Base-by-base conservation (phyloP, 495 filamentous ascomycete species). In the Polyplosphaeria fusca region DNA sequence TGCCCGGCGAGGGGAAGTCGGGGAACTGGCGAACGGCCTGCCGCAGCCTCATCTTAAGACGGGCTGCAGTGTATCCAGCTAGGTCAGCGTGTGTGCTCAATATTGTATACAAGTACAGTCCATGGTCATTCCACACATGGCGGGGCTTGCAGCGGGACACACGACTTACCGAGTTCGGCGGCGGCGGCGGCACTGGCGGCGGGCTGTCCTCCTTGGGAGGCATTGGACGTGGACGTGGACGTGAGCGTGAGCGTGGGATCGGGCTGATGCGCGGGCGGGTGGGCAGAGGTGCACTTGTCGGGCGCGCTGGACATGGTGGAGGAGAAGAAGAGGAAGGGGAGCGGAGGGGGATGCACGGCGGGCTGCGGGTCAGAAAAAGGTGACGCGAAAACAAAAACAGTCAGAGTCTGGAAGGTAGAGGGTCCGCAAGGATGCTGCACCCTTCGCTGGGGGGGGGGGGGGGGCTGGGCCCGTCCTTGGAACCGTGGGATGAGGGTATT, bases 1-100 rank as follows among this genome's bases (percentile, higher is more conserved):
- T 91, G 70, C 94, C 94, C 4, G 87, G 86, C 45, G 86, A 85
- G 28, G 94, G 94, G 76, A 99, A 97, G 79, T 99, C 90, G 55
- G 87, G 86, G 76, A 87, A 95, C 73, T 87, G 86, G 61, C 83
- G 81, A 44, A 89, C 76, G 27, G 81, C 78, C 23, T 64, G 60
- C 53, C 75, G 78, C 61, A 89, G 79, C 59, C 70, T 87, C 86
- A 89, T 81, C 82, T 89, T 89, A 86, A 89, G 84, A 91, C 83
- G 74, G 89, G 89, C n/a, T n/a, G n/a, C n/a, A n/a, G n/a, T n/a
- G n/a, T n/a, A n/a, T n/a, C n/a, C n/a, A n/a, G n/a, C n/a, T n/a
- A n/a, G n/a, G n/a, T n/a, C n/a, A n/a, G n/a, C n/a, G n/a, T n/a
- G n/a, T n/a, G n/a, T n/a, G n/a, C n/a, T n/a, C n/a, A n/a, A n/a